These are phyloP conservation scores for Nadsonia starkeyi-henricii DNA, from an alignment of 1,139 yeast species.

Conservation along the genomic window DNA sequence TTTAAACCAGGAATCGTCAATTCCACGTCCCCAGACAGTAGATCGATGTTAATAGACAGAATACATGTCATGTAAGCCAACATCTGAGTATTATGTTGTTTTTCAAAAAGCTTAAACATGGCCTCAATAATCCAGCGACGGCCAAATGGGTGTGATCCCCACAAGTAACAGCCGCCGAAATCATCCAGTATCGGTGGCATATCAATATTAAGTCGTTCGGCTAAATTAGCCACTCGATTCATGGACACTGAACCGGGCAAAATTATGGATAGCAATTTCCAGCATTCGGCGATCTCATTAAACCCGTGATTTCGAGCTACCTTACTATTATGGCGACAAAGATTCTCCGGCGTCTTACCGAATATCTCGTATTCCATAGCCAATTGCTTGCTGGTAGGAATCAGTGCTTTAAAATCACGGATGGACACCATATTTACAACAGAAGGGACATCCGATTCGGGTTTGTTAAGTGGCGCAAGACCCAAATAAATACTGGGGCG, in stretches of 20 bases:
- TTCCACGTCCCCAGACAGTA: not conserved
- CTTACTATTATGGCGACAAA: constrained; percentile 57
- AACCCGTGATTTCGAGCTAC: constrained; percentile 57
- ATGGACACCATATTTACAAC: constrained; percentile 41
- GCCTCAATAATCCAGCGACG: constrained; percentile 56
- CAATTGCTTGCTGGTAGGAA: constrained; percentile 65
- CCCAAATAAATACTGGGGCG: constrained; percentile 1
- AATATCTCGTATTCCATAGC: constrained; percentile 63
- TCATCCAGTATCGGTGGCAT: not conserved
- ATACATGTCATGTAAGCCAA: constrained; percentile 78
- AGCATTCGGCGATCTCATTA: constrained; percentile 54
- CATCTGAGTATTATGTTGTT: constrained; percentile 65
- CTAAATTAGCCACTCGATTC: not conserved
- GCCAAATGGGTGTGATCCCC: constrained; percentile 82
- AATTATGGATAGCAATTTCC: constrained; percentile 39
- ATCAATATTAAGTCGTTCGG: not conserved
- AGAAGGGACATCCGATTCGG: not conserved
- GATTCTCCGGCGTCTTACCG: constrained; percentile 50
- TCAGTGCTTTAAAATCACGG: constrained; percentile 50
- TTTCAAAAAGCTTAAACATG: constrained; percentile 51
- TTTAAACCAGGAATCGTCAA: not conserved
- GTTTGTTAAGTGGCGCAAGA: no score
- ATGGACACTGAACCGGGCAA: constrained; percentile 3
- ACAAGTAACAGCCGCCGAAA: constrained; percentile 21
- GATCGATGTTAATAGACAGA: constrained; percentile 10